Evolutionary conservation across 2,329 filamentous ascomycete species (phyloP).

Genomic region (Rhinocladiella mackenziei): DNA sequence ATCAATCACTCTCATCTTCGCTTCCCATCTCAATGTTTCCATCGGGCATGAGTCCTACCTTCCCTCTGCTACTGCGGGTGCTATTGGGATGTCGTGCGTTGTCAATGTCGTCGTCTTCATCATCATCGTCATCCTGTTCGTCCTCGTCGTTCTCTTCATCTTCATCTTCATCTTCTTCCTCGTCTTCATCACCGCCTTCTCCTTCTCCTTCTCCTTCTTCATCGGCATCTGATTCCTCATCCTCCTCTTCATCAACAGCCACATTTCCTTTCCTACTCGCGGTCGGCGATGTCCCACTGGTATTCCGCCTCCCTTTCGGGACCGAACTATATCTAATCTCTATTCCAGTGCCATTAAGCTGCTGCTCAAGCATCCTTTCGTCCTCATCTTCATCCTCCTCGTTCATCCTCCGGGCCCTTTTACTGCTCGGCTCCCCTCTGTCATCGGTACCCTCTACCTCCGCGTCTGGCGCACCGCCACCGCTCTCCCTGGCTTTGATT

Average conservation of each 20-base stretch:
- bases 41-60: constrained; percentile 22
- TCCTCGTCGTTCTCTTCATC: constrained; percentile 31
- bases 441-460: constrained; percentile 59
- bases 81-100: constrained; percentile 7
- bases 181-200: constrained; percentile 29
- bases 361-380: constrained; percentile 28
- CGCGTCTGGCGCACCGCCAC: constrained; percentile 51
- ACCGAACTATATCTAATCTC: neutral
- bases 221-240: constrained; percentile 26
- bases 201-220: constrained; percentile 26
- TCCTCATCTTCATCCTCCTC: constrained; percentile 15
- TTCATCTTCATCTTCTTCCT: constrained; percentile 26
- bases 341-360: constrained; percentile 27
- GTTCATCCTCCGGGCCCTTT: constrained; percentile 22
- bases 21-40: constrained; percentile 26
- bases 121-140: constrained; percentile 31
- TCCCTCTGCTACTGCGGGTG: neutral
- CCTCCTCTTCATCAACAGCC: constrained; percentile 30
- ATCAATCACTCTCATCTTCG: constrained; percentile 28
- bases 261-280: constrained; percentile 24
- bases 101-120: constrained; percentile 32
- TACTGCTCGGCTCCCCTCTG: constrained; percentile 20
- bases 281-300: constrained; percentile 1
- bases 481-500: constrained; percentile 44
- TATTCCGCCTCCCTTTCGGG: constrained; percentile 24